Percentiles rank a stretch among this genome's conserved stretches.
Conservation (phyloP, 1,284 basidiomycete species). For the Cryptococcus depauperatus region DNA sequence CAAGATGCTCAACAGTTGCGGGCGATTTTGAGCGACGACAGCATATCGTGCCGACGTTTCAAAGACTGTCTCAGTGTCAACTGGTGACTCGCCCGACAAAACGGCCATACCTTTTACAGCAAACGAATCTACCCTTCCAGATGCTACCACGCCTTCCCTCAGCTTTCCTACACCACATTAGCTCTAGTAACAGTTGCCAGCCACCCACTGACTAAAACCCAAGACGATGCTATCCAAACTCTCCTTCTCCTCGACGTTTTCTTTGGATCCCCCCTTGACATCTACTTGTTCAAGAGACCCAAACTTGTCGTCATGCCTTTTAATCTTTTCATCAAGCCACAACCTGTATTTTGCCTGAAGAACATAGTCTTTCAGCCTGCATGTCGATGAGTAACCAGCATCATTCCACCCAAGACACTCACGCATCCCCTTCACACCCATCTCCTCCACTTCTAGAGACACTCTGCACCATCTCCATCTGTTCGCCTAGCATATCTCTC, state of each 20-base stretch:
- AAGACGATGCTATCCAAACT: constrained; percentile 37
- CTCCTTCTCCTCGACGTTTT: constrained; percentile 26
- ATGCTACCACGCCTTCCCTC: constrained; percentile 42
- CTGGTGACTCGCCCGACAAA: not conserved
- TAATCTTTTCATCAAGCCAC: constrained; percentile 39
- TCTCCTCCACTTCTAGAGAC: constrained; percentile 38
- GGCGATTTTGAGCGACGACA: constrained; percentile 31
- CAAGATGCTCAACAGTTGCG: constrained; percentile 36
- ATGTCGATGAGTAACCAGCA: too few species aligned
- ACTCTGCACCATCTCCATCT: constrained; percentile 36
- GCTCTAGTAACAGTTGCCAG: not conserved
- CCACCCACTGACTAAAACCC: constrained; percentile 28
- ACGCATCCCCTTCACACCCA: constrained; percentile 41
- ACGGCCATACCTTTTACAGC: constrained; percentile 37
- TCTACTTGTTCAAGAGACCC: not conserved
- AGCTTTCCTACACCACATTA: constrained; percentile 33
- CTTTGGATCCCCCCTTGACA: not conserved
- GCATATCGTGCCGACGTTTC: constrained; percentile 36
- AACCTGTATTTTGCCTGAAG: constrained; percentile 34
- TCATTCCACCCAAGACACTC: constrained; percentile 9
- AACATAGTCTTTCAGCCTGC: constrained; percentile 34
- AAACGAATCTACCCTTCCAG: constrained; percentile 34
- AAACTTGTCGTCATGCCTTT: not conserved
- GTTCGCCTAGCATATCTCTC: constrained; percentile 4
- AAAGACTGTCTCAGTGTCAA: constrained; percentile 25